Evolutionary conservation across 495 filamentous ascomycete species (phyloP).

Genomic region (Hyphodiscus hymeniophilus): DNA sequence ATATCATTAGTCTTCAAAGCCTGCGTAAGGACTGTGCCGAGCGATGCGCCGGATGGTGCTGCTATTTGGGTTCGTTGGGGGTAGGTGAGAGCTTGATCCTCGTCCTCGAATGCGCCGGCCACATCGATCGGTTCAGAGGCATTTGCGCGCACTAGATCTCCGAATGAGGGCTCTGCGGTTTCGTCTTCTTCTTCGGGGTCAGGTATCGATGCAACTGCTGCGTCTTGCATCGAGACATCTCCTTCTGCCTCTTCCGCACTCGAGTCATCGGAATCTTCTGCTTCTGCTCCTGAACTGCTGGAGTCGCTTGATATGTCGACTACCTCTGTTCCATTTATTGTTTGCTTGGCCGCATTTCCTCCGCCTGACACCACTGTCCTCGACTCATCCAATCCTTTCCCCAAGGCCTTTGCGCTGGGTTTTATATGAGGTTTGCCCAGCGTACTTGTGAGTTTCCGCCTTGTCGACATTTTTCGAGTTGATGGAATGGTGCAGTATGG

Average conservation of each 20-base stretch:
- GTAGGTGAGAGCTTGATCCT: conserved; percentile 14
- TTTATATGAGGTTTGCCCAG: conserved; percentile 42
- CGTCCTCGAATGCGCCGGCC: conserved; percentile 44
- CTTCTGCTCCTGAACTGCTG: conserved; percentile 34
- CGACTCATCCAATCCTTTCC: conserved; percentile 65
- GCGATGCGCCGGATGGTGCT: conserved; percentile 66
- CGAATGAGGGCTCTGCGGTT: conserved; percentile 68
- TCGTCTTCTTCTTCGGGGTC: conserved; percentile 31
- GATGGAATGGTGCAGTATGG: too few relatives aligned
- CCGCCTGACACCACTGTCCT: conserved; percentile 50
- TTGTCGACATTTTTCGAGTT: conserved; percentile 37
- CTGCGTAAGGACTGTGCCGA: conserved; percentile 85
- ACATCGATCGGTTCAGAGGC: conserved; percentile 69
- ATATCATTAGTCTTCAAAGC: conserved; percentile 86
- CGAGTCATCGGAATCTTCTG: conserved; percentile 30
- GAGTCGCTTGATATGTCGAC: conserved; percentile 53
- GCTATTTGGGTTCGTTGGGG: conserved; percentile 27
- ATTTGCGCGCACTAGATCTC: conserved; percentile 71
- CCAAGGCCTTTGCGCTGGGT: conserved; percentile 52
- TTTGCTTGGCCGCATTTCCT: conserved; percentile 17
- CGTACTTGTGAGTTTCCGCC: conserved; percentile 39
- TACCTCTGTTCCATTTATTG: conserved; percentile 26
- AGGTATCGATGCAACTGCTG: conserved; percentile 9
- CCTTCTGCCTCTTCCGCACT: conserved; percentile 20
- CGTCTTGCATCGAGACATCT: conserved; percentile 34